Base-by-base conservation (phyloP, 140 eudicot species). In the Oenanthe javanica region DNA sequence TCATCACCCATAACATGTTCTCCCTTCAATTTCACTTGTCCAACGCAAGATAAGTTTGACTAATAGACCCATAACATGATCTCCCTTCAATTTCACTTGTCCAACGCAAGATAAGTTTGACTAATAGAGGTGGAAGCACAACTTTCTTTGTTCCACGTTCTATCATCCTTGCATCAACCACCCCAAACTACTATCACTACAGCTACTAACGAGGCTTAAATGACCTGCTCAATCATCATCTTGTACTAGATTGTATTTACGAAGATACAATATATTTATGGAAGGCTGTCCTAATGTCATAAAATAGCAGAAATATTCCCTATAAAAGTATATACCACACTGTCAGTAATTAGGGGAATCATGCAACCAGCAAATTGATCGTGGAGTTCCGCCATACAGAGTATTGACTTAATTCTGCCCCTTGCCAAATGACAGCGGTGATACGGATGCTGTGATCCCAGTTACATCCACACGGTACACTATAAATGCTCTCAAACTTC, bases 391-490 rank as follows among this genome's bases (percentile, higher is more conserved):
- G 2, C 7, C 1, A 15, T 47, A n/a, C 8, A 21, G 51, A 2
- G 59, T 47, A 74, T 13, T 74, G 54, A 74, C 78, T 49, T 23
- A 19, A 3, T n/a, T 47, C 5, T 49, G 38, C 64, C 43, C 27
- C 43, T 51, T 38, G 19, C 79, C 77, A 80, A 38, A 51, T 82
- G 73, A 49, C 83, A 95, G 99, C 82, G 99, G 99, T 78, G 96
- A 95, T 77, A 89, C 96, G n/a, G 99, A 93, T 88, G 90, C 98
- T 54, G 92, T 95, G 42, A 83, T 95, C 80, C 99, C 99, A 38
- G 92, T 88, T 43, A 88, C 99, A 79, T 93, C 99, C n/a, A 95
- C 99, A 25, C 94, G 99, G 27, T 88, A 93, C 89, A 90, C 86
- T 73, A 86, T 93, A 80, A 88, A 88, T 66, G 92, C 99, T 73